A percentile compares a stretch with the other conserved stretches of the same genome.
Conservation (phyloP, 371 early-diverging fungal genomes). For the Mortierella sp. region DNA sequence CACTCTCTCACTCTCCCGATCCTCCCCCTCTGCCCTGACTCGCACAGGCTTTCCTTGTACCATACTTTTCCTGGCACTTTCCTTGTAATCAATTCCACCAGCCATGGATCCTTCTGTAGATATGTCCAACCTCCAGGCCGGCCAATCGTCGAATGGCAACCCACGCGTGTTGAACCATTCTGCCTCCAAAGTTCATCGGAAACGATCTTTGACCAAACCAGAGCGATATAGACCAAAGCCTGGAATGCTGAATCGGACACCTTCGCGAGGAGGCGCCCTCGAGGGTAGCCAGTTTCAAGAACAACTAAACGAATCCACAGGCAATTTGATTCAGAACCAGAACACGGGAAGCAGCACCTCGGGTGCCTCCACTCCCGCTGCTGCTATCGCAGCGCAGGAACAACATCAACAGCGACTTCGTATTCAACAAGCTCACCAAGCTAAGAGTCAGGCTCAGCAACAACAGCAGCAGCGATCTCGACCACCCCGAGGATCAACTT, state of each 20-base stretch:
- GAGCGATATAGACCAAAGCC: slow-evolving; percentile 62
- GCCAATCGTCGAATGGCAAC: slow-evolving; percentile 6
- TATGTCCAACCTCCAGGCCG: neutral
- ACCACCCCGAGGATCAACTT: slow-evolving; percentile 25
- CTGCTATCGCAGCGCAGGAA: slow-evolving; percentile 30
- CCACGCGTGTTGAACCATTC: no score
- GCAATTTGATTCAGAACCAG: slow-evolving; percentile 31
- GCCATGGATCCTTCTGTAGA: neutral
- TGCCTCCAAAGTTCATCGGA: slow-evolving; percentile 27
- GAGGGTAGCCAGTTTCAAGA: neutral
- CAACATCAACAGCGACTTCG: slow-evolving; percentile 54
- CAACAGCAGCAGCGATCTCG: slow-evolving; percentile 40
- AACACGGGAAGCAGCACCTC: neutral
- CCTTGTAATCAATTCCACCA: neutral
- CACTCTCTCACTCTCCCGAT: neutral
- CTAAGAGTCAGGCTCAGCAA: neutral
- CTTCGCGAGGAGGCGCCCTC: slow-evolving; percentile 29
- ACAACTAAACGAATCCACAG: slow-evolving; percentile 30
- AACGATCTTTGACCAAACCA: slow-evolving; percentile 57
- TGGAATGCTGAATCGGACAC: slow-evolving; percentile 44
- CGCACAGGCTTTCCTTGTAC: no score
- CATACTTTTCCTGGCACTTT: neutral
- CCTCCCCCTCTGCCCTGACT: no score
- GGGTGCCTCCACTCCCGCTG: slow-evolving; percentile 1
- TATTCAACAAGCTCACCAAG: slow-evolving; percentile 53